These are phyloP conservation scores for Moringa oleifera DNA, from an alignment of 345 rosid genomes.

Conservation along the genomic window DNA sequence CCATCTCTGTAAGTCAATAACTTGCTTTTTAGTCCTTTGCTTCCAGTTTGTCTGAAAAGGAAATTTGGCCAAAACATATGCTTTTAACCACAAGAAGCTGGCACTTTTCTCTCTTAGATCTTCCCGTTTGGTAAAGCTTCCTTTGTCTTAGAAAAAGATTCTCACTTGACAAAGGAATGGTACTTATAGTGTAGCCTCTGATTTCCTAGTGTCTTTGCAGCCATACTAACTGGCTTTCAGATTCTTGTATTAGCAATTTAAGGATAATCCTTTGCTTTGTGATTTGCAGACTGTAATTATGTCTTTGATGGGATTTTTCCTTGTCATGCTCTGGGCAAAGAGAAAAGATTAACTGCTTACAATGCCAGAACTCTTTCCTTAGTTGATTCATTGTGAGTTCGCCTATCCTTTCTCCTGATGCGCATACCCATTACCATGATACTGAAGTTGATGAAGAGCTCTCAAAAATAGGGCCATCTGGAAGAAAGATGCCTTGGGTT, in stretches of 20 bases:
- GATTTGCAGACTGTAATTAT: conserved; percentile 82
- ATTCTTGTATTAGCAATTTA: neutral
- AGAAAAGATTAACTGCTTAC: conserved; percentile 23
- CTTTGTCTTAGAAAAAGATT: too few species aligned
- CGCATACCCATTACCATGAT: too few species aligned
- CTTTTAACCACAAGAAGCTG: neutral
- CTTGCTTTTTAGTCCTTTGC: neutral
- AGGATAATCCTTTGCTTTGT: neutral
- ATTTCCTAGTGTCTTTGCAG: neutral
- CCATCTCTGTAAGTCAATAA: conserved; percentile 64
- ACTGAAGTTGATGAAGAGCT: too few species aligned
- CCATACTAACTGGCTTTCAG: neutral
- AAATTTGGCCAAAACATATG: neutral
- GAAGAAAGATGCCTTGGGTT: too few species aligned
- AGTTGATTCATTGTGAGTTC: too few species aligned
- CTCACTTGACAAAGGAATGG: too few species aligned
- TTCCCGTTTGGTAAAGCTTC: too few species aligned
- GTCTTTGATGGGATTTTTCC: conserved; percentile 93
- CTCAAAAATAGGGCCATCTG: too few species aligned
- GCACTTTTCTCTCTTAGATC: neutral
- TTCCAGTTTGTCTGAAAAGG: neutral
- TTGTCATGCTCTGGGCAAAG: conserved; percentile 80
- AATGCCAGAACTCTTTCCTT: neutral
- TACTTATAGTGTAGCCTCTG: too few species aligned
- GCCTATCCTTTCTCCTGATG: too few species aligned